Conservation (phyloP, 768 basidiomycete species). For the Pholiota conissans region DNA sequence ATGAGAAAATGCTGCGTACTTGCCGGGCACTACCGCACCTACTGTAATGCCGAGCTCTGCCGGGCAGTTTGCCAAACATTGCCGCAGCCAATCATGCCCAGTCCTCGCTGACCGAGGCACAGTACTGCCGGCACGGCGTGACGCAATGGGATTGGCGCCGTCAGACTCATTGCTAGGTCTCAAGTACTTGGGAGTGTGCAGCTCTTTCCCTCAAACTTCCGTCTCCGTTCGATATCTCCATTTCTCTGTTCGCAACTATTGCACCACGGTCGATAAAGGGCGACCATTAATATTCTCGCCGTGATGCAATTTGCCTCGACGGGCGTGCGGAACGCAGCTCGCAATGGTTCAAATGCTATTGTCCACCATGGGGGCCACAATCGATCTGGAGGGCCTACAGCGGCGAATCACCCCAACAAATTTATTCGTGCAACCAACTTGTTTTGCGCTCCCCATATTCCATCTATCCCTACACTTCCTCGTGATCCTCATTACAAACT, state of each 20-base stretch:
- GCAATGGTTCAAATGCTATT: constrained; percentile 34
- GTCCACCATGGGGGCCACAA: constrained; percentile 29
- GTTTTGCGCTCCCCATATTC: constrained; percentile 25
- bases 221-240: neutral
- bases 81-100: too few relatives aligned
- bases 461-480: constrained; percentile 14
- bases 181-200: too few relatives aligned
- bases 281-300: constrained; percentile 12
- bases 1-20: too few relatives aligned
- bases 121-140: constrained; percentile 6
- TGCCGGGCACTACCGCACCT: too few relatives aligned
- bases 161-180: neutral
- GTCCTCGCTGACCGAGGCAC: too few relatives aligned
- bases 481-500: constrained; percentile 41
- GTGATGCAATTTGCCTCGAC: constrained; percentile 50
- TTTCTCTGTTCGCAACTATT: neutral
- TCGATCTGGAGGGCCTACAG: constrained; percentile 22
- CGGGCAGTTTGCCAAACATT: too few relatives aligned
- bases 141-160: constrained; percentile 12
- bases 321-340: constrained; percentile 39
- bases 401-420: constrained; percentile 29
- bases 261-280: constrained; percentile 9
- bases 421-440: constrained; percentile 46
- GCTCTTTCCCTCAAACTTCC: constrained; percentile 10
- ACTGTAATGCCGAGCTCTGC: too few relatives aligned